Percentiles rank a stretch among this genome's conserved stretches.
Evolutionary conservation across 305 asterid species (phyloP).

Genomic region (Ajuga reptans): DNA sequence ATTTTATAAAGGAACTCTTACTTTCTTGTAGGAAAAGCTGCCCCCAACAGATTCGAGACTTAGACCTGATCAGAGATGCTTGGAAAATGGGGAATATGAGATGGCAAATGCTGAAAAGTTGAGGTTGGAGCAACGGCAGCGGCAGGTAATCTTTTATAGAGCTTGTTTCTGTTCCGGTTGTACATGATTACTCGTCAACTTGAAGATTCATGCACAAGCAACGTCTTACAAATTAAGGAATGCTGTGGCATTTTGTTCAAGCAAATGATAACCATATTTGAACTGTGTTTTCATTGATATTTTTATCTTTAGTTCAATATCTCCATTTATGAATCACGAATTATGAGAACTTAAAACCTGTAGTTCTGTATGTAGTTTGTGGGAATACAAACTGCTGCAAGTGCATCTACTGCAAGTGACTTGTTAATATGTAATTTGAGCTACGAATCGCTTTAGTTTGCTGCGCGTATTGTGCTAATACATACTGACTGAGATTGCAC

Average conservation of each 20-base stretch:
- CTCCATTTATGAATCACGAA: not conserved
- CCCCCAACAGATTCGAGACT: slow-evolving; percentile 67
- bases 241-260: not conserved
- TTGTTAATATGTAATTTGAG: no score
- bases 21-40: slow-evolving; percentile 37
- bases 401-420: no score
- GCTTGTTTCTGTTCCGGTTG: not conserved
- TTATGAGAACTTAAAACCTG: not conserved
- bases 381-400: no score
- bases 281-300: not conserved
- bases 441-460: no score
- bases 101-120: slow-evolving; percentile 55
- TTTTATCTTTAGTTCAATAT: not conserved
- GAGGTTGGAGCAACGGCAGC: slow-evolving; percentile 56
- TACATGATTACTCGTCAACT: not conserved
- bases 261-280: not conserved
- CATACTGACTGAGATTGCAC: no score
- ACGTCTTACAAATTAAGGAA: not conserved
- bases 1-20: not conserved
- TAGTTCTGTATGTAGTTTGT: no score
- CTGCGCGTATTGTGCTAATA: no score
- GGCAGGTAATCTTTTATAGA: slow-evolving; percentile 35
- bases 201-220: not conserved
- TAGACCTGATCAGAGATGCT: slow-evolving; percentile 59
- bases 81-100: slow-evolving; percentile 59